phyloP scores from a whole-genome alignment of 1,284 basidiomycete genomes.

The Moesziomyces aphidis region DNA sequence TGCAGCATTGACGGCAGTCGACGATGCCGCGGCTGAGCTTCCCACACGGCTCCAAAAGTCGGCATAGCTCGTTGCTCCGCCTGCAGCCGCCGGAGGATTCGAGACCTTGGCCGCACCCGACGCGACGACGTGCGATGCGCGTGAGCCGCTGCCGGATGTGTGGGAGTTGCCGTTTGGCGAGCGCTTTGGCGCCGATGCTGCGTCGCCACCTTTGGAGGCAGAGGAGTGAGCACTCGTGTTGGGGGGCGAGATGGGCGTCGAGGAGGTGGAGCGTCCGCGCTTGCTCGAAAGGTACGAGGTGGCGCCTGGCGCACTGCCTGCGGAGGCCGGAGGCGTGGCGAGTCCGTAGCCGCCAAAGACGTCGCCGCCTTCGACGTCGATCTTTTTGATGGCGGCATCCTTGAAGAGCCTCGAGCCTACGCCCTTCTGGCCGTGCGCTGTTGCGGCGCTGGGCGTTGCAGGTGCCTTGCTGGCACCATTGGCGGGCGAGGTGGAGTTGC shows the following conservation, averaged over 20 bases:
- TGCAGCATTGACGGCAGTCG: conserved; percentile 2
- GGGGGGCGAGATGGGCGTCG: conserved; percentile 43
- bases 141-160: neutral
- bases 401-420: conserved; percentile 44
- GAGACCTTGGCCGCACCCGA: neutral
- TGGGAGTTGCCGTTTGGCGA: conserved; percentile 9
- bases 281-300: conserved; percentile 33
- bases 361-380: conserved; percentile 44
- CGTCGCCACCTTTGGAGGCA: conserved; percentile 9
- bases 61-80: conserved; percentile 50
- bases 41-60: conserved; percentile 58
- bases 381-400: conserved; percentile 44
- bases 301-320: conserved; percentile 33
- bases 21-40: conserved; percentile 17
- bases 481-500: conserved; percentile 34
- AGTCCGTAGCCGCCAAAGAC: conserved; percentile 51
- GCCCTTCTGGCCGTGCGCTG: conserved; percentile 7
- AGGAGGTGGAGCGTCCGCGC: conserved; percentile 33
- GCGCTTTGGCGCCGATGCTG: conserved; percentile 12
- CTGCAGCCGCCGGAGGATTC: conserved; percentile 7
- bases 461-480: conserved; percentile 23
- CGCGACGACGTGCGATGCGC: neutral
- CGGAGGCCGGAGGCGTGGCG: conserved; percentile 46
- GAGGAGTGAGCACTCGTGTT: conserved; percentile 25
- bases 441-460: conserved; percentile 21